These are phyloP conservation scores for Stylonectria norvegica DNA, from an alignment of 2,329 filamentous ascomycete species.

Conservation along the genomic window DNA sequence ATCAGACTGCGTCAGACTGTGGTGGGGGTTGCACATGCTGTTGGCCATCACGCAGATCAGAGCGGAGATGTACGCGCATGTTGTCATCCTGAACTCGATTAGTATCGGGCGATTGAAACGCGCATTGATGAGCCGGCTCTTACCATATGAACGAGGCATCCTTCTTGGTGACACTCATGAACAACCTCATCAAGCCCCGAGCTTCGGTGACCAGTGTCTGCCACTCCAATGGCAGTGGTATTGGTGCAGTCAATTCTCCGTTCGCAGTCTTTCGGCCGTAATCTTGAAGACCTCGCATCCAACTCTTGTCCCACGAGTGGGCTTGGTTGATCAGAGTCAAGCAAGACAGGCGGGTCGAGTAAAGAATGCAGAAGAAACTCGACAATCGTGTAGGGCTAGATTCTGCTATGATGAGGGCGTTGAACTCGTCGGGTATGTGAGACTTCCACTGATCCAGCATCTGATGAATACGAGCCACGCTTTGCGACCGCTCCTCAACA, in stretches of 20 bases:
- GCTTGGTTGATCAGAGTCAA: background rate
- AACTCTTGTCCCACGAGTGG: background rate
- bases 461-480: background rate
- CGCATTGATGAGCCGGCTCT: background rate
- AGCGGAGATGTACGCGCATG: slow-evolving; percentile 1
- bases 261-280: slow-evolving; percentile 1
- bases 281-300: background rate
- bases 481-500: background rate
- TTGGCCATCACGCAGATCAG: slow-evolving; percentile 2
- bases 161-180: background rate
- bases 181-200: slow-evolving; percentile 7
- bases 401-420: background rate
- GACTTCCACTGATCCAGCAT: background rate
- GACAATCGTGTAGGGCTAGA: background rate
- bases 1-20: background rate
- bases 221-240: slow-evolving; percentile 4
- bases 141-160: slow-evolving; percentile 4
- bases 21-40: background rate
- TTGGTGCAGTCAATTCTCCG: background rate
- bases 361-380: slow-evolving; percentile 1
- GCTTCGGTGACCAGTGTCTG: slow-evolving; percentile 5
- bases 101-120: background rate
- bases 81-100: slow-evolving; percentile 2
- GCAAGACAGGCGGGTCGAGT: background rate
- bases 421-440: background rate